Conservation (phyloP, 2,329 filamentous ascomycete species). For the Trichophyton simii region DNA sequence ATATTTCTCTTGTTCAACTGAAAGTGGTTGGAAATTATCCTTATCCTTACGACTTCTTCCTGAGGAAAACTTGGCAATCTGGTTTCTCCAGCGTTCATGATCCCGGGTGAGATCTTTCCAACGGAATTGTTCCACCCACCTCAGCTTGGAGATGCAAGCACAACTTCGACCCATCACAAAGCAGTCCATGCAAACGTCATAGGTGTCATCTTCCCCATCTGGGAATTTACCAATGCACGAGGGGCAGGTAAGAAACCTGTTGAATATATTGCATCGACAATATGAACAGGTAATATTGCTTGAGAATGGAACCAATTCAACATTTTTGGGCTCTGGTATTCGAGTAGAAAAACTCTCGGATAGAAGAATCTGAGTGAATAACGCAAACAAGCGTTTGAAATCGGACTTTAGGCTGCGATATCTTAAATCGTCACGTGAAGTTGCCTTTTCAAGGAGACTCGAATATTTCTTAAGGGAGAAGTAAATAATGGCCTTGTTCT, state of each 20-base stretch:
- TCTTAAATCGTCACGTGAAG: constrained; percentile 40
- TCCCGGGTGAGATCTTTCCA: constrained; percentile 67
- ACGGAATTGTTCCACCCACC: constrained; percentile 86
- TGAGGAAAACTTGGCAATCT: constrained; percentile 61
- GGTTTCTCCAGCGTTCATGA: constrained; percentile 70
- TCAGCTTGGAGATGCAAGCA: constrained; percentile 68
- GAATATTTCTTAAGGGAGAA: constrained; percentile 74
- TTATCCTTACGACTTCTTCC: constrained; percentile 47
- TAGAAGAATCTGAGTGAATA: constrained; percentile 67
- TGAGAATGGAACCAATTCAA: constrained; percentile 71
- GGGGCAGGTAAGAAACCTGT: constrained; percentile 86
- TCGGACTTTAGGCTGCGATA: constrained; percentile 65
- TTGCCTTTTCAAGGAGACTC: constrained; percentile 44
- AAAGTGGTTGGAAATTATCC: constrained; percentile 43
- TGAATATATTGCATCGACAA: constrained; percentile 93
- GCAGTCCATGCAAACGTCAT: constrained; percentile 96
- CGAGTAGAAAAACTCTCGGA: constrained; percentile 72
- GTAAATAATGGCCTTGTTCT: constrained; percentile 92
- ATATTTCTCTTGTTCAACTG: constrained; percentile 53
- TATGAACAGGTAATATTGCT: constrained; percentile 92
- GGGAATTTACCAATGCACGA: constrained; percentile 58
- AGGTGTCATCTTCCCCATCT: constrained; percentile 66
- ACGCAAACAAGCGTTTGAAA: constrained; percentile 64
- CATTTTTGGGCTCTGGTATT: constrained; percentile 48
- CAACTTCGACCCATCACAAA: constrained; percentile 96